Percentiles rank a stretch among this genome's conserved stretches.
Evolutionary conservation across 1,139 yeast genomes (phyloP).

Genomic region (Magnusiomyces sp.): DNA sequence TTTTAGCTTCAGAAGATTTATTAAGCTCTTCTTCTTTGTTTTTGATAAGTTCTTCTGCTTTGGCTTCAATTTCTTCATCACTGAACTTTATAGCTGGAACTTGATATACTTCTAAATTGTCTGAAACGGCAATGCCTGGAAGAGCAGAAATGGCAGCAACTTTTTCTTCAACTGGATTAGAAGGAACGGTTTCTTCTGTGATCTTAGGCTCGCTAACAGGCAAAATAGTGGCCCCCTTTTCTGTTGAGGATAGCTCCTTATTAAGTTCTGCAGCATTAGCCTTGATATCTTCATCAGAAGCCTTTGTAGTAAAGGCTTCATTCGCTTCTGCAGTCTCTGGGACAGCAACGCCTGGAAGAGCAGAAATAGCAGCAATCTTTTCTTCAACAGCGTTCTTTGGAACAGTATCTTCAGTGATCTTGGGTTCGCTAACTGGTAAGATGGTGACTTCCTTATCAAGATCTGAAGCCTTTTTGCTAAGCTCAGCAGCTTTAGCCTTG

Average conservation of each 20-base stretch:
- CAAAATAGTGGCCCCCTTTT: neutral
- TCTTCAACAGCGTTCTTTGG: neutral
- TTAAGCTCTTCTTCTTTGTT: neutral
- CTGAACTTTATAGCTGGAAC: neutral
- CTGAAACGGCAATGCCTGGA: neutral
- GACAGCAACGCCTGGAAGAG: neutral
- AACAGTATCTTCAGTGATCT: neutral
- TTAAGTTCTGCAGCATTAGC: neutral
- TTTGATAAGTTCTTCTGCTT: neutral
- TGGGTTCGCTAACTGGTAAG: neutral
- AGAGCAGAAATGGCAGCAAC: neutral
- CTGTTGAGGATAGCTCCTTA: neutral
- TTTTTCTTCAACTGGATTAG: no score
- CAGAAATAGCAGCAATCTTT: neutral
- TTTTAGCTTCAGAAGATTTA: neutral
- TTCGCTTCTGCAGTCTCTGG: neutral
- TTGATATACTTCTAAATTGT: neutral
- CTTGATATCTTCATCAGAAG: neutral
- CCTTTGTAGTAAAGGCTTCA: neutral
- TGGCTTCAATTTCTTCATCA: neutral
- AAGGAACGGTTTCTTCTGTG: no score
- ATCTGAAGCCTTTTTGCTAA: neutral
- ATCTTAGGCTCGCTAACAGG: neutral
- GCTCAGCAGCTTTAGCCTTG: neutral
- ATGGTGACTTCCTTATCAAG: neutral